These are phyloP conservation scores for Didymella arachidicola DNA, from an alignment of 2,329 filamentous ascomycete species.

Conservation along the genomic window DNA sequence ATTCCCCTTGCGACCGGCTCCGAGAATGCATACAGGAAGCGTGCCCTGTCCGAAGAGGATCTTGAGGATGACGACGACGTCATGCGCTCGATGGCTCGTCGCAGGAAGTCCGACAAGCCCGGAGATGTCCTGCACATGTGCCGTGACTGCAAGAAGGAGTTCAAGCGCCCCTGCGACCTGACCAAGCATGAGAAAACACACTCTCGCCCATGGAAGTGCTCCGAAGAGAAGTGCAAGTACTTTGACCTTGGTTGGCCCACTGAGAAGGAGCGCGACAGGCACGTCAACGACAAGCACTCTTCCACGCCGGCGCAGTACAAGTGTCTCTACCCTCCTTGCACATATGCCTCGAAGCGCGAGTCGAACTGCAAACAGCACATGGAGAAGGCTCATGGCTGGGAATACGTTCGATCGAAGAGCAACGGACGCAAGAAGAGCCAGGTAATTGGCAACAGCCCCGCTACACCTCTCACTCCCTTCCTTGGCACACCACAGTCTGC, in stretches of 20 bases:
- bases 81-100: constrained; percentile 90
- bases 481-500: constrained; percentile 48
- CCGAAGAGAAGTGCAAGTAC: constrained; percentile 84
- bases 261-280: constrained; percentile 95
- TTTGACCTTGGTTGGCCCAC: constrained; percentile 91
- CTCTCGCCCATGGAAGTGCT: constrained; percentile 94
- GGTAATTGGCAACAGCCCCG: constrained; percentile 35
- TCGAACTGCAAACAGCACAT: constrained; percentile 99
- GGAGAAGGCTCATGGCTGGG: constrained; percentile 94
- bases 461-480: constrained; percentile 48
- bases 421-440: constrained; percentile 65
- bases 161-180: constrained; percentile 95
- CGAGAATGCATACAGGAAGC: constrained; percentile 68
- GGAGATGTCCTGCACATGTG: constrained; percentile 85
- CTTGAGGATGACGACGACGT: constrained; percentile 79
- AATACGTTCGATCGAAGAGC: constrained; percentile 90
- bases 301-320: constrained; percentile 79
- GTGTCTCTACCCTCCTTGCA: constrained; percentile 83
- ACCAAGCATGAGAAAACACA: constrained; percentile 99
- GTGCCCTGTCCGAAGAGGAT: constrained; percentile 65
- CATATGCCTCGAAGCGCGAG: constrained; percentile 93
- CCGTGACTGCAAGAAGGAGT: constrained; percentile 82
- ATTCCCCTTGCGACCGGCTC: constrained; percentile 73
- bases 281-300: constrained; percentile 96
- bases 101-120: constrained; percentile 89